Percentiles rank a stretch among this genome's conserved stretches.
These are phyloP conservation scores for Stevia rebaudiana DNA, from an alignment of 140 eudicot species.

Conservation along the genomic window DNA sequence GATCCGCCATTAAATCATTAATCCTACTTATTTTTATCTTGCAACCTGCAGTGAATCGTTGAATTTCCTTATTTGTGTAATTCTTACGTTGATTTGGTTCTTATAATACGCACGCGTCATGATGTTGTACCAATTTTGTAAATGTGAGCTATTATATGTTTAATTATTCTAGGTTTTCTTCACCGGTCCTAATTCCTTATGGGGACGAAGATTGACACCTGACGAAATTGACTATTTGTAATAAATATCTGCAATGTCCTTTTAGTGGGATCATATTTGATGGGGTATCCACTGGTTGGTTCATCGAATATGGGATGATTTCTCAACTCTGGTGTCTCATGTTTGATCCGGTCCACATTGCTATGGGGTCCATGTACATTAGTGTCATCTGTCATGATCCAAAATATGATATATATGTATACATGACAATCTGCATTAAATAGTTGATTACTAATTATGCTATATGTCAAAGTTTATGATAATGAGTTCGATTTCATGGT, in stretches of 20 bases:
- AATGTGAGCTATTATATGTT: neutral
- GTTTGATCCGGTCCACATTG: neutral
- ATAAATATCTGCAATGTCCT: constrained; percentile 5
- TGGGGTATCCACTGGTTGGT: neutral
- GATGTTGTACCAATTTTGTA: neutral
- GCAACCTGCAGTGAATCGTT: constrained; percentile 2
- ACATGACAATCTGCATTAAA: neutral
- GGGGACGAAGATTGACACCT: neutral
- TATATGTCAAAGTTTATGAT: too few species aligned
- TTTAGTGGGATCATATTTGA: constrained; percentile 3
- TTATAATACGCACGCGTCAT: neutral
- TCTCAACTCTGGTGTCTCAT: neutral
- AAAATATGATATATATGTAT: neutral
- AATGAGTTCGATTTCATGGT: too few species aligned
- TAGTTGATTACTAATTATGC: too few species aligned
- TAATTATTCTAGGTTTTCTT: constrained; percentile 2
- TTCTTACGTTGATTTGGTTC: neutral
- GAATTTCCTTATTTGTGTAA: neutral
- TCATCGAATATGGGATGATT: constrained; percentile 10
- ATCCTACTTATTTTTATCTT: neutral
- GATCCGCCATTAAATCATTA: neutral
- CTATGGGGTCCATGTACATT: neutral
- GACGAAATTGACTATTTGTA: too few species aligned
- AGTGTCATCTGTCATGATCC: too few species aligned
- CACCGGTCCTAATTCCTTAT: neutral